Evolutionary conservation across 2,329 filamentous ascomycete genomes (phyloP).

Genomic region (Phaeosphaeria sp.): DNA sequence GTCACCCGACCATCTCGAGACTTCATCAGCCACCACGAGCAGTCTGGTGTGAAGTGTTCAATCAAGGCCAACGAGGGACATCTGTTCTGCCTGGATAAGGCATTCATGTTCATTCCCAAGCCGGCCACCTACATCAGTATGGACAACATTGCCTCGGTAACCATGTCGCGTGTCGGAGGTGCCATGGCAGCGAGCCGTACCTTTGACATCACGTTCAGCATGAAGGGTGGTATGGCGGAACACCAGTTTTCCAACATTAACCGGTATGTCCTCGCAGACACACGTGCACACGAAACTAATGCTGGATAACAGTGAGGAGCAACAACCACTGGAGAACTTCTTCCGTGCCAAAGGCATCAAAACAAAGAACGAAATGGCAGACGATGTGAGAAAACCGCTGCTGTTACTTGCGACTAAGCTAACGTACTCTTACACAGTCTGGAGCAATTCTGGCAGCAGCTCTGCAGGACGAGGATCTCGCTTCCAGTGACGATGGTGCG

Average conservation of each 20-base stretch:
- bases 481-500: conserved; percentile 77
- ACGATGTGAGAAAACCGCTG: conserved; percentile 71
- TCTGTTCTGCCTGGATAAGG: conserved; percentile 95
- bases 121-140: conserved; percentile 96
- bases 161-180: conserved; percentile 93
- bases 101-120: conserved; percentile 99
- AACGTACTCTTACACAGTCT: conserved; percentile 49
- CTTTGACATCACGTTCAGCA: conserved; percentile 92
- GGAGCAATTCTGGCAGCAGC: conserved; percentile 75
- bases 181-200: conserved; percentile 93
- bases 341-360: conserved; percentile 95
- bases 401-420: conserved; percentile 14
- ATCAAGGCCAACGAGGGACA: conserved; percentile 99
- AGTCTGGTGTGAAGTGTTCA: conserved; percentile 98
- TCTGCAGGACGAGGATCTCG: conserved; percentile 82
- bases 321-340: conserved; percentile 94
- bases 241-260: conserved; percentile 99
- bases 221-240: conserved; percentile 86
- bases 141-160: conserved; percentile 89
- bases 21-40: conserved; percentile 90
- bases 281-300: conserved; percentile 22
- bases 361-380: conserved; percentile 98
- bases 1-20: conserved; percentile 93
- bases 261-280: conserved; percentile 58
- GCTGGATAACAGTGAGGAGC: conserved; percentile 71